These are phyloP conservation scores for Tylopilus intermedius DNA, from an alignment of 768 basidiomycete genomes.

Conservation along the genomic window DNA sequence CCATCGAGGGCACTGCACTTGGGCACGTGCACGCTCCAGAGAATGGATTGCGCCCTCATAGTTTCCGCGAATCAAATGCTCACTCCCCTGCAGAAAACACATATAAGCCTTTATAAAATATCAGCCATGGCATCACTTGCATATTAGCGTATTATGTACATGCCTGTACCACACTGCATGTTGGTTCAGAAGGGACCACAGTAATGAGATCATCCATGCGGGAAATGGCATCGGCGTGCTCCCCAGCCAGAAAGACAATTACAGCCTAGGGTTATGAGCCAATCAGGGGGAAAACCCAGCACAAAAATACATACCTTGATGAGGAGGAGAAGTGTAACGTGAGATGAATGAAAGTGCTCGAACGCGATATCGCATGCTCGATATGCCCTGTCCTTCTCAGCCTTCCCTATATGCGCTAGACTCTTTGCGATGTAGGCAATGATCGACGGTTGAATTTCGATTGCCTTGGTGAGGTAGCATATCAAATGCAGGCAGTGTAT, in stretches of 20 bases:
- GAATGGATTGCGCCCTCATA: background rate
- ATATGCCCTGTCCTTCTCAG: background rate
- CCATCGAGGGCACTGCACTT: background rate
- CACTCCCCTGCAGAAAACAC: background rate
- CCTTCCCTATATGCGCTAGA: too few relatives aligned
- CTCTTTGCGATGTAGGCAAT: too few relatives aligned
- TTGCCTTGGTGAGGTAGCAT: too few relatives aligned
- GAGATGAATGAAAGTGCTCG: background rate
- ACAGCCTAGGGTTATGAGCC: background rate
- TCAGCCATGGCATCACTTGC: background rate
- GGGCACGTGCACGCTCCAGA: background rate
- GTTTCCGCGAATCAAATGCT: background rate
- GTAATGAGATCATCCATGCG: background rate
- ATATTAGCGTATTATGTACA: too few relatives aligned
- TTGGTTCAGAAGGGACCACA: background rate
- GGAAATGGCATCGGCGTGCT: background rate
- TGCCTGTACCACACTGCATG: background rate
- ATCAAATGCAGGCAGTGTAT: background rate
- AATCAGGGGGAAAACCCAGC: background rate
- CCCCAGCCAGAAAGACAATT: background rate
- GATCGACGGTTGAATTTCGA: too few relatives aligned
- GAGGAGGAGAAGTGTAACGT: background rate
- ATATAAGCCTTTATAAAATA: background rate
- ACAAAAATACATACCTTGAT: background rate
- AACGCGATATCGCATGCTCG: background rate